Evolutionary conservation across 2,329 filamentous ascomycete species (phyloP), one percentile per base, ranked within the genome.

Genomic region (Fusarium bactridioides): DNA sequence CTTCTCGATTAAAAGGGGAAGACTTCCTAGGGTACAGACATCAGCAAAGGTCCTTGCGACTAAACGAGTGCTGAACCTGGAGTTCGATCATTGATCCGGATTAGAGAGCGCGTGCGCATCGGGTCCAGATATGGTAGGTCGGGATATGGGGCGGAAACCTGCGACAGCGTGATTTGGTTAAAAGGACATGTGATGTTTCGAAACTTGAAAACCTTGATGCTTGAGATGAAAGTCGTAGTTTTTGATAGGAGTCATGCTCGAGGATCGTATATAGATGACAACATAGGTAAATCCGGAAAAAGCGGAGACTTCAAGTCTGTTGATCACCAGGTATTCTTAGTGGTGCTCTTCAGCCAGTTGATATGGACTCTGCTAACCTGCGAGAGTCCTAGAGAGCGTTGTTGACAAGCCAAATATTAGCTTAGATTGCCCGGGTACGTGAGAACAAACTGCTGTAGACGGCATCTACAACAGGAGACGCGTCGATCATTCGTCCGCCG

Each of bases 361-460:
- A 60, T 59, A 64, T 65, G 73, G 60, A 77, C 74, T 74, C 76
- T 77, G 78, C 81, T 79, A 78, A 82, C 81, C 81, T 82, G 76
- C 72, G 74, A 77, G 76, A 76, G 83, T 86, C 86, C 86, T 88
- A 88, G 79, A 87, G 82, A 75, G 77, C 78, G 77, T 75, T 64
- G 73, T 81, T 78, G 81, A 80, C 80, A 81, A 81, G 82, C 83
- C 84, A 83, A 68, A 80, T 74, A 87, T 88, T 89, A 89, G 87
- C 85, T 85, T 87, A 95, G 78, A 94, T 93, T 82, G 92, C 92
- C 84, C 93, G 93, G 78, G 92, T 93, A 82, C 93, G 92, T 83
- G 92, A 93, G 87, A 96, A 97, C 84, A 97, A 90, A 88, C 93
- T 97, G 90, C 94, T 96, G 90, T 98, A 99, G 85, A 99, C 94